phyloP scores from a whole-genome alignment of 148 eudicot species.

The Linanthus parryae region DNA sequence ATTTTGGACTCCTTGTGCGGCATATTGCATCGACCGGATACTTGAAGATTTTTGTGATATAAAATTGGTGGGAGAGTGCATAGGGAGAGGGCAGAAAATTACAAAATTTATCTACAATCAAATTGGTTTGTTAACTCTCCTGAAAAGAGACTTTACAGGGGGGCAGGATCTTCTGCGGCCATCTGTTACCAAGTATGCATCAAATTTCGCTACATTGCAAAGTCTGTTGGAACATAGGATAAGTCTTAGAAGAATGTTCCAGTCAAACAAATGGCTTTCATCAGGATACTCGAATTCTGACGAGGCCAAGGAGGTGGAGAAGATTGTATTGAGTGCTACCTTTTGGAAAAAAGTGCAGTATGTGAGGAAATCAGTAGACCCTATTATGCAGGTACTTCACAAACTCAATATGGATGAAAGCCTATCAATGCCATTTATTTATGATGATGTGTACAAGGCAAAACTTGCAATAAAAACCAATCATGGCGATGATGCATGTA shows the following conservation, averaged over 20 bases:
- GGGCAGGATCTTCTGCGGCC: slow-evolving; percentile 77
- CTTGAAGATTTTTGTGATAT: slow-evolving; percentile 75
- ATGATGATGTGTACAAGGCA: slow-evolving; percentile 71
- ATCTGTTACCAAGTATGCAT: slow-evolving; percentile 52
- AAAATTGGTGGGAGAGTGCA: slow-evolving; percentile 68
- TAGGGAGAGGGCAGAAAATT: slow-evolving; percentile 71
- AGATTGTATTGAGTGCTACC: slow-evolving; percentile 50
- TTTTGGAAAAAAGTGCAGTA: slow-evolving; percentile 89
- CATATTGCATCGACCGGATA: slow-evolving; percentile 65
- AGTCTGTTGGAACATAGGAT: slow-evolving; percentile 59
- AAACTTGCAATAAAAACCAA: slow-evolving; percentile 62
- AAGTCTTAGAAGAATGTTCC: slow-evolving; percentile 69
- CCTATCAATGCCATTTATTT: slow-evolving; percentile 71
- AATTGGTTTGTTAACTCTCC: slow-evolving; percentile 53
- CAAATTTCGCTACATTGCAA: slow-evolving; percentile 65
- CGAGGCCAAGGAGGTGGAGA: slow-evolving; percentile 87
- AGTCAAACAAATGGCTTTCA: slow-evolving; percentile 72
- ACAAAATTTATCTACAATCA: slow-evolving; percentile 84
- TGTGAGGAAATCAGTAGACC: slow-evolving; percentile 65
- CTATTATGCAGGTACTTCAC: slow-evolving; percentile 62
- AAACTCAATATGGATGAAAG: slow-evolving; percentile 52
- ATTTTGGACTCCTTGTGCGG: slow-evolving; percentile 93
- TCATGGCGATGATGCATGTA: slow-evolving; percentile 63
- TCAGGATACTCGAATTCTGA: slow-evolving; percentile 64
- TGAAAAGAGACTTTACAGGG: slow-evolving; percentile 84